phyloP scores from a whole-genome alignment of 2,329 filamentous ascomycete genomes.

The Niveomyces coronatus region DNA sequence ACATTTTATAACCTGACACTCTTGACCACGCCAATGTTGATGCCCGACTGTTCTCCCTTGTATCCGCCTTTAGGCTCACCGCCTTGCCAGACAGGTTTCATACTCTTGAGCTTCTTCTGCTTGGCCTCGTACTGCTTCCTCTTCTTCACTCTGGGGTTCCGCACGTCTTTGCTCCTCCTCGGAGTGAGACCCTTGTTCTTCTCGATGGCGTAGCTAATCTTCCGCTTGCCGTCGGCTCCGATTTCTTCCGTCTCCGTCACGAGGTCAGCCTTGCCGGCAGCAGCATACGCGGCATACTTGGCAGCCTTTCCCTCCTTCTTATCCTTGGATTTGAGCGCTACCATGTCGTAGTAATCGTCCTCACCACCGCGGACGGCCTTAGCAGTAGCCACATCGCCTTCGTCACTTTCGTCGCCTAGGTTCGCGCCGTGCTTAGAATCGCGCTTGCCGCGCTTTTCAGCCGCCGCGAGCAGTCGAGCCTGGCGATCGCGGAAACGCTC shows the following conservation, averaged over 20 bases:
- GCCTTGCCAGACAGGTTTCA: slow-evolving; percentile 77
- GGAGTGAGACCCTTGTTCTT: slow-evolving; percentile 96
- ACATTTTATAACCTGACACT: slow-evolving; percentile 69
- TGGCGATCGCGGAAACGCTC: slow-evolving; percentile 82
- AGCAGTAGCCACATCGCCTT: slow-evolving; percentile 48
- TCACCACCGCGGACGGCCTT: slow-evolving; percentile 46
- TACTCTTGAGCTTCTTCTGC: slow-evolving; percentile 90
- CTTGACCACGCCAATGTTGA: slow-evolving; percentile 88
- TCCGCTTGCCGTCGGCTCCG: slow-evolving; percentile 77
- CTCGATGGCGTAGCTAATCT: slow-evolving; percentile 86
- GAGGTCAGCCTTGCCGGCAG: slow-evolving; percentile 53
- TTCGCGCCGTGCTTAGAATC: slow-evolving; percentile 52
- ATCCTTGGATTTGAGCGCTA: slow-evolving; percentile 57
- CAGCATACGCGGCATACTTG: slow-evolving; percentile 43
- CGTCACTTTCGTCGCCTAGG: slow-evolving; percentile 58
- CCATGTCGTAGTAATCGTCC: slow-evolving; percentile 82
- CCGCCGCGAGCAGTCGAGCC: slow-evolving; percentile 77
- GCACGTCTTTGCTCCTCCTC: slow-evolving; percentile 82
- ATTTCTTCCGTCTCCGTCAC: slow-evolving; percentile 57
- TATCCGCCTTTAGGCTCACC: slow-evolving; percentile 79
- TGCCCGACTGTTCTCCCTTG: slow-evolving; percentile 84
- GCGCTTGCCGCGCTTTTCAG: slow-evolving; percentile 69
- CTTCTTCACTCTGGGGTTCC: slow-evolving; percentile 97
- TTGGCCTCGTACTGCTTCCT: slow-evolving; percentile 91
- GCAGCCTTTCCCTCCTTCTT: slow-evolving; percentile 64